phyloP scores from a whole-genome alignment of 1,139 yeast species.

The Meyerozyma athensensis region DNA sequence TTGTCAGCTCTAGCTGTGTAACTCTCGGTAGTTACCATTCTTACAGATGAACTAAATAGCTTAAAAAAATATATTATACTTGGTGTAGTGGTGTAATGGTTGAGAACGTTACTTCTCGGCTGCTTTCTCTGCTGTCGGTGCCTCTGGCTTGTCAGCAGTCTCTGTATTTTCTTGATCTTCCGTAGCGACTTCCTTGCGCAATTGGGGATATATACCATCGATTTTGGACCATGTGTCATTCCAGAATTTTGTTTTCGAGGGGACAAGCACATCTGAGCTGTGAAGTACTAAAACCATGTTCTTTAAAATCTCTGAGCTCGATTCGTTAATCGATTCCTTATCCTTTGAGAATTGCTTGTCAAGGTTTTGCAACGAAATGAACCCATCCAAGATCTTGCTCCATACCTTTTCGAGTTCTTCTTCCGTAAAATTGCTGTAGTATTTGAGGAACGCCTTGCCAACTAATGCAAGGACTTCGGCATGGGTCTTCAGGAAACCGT shows the following conservation, averaged over 20 bases:
- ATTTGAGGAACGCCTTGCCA: slow-evolving; percentile 69
- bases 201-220: slow-evolving; percentile 40
- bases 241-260: slow-evolving; percentile 26
- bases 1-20: slow-evolving; percentile 66
- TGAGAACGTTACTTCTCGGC: slow-evolving; percentile 9
- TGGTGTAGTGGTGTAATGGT: background rate
- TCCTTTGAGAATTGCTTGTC: slow-evolving; percentile 21
- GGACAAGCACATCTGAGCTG: slow-evolving; percentile 20
- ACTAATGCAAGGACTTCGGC: slow-evolving; percentile 61
- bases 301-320: slow-evolving; percentile 59
- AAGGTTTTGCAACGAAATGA: slow-evolving; percentile 23
- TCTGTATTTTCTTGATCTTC: slow-evolving; percentile 6
- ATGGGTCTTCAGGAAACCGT: slow-evolving; percentile 63
- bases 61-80: background rate
- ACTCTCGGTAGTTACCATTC: slow-evolving; percentile 26
- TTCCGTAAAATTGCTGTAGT: slow-evolving; percentile 18
- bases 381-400: slow-evolving; percentile 33
- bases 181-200: slow-evolving; percentile 27
- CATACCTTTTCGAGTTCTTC: slow-evolving; percentile 27
- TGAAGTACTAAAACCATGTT: slow-evolving; percentile 46
- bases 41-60: background rate
- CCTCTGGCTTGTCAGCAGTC: slow-evolving; percentile 7
- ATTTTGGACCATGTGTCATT: slow-evolving; percentile 39
- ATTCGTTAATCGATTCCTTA: slow-evolving; percentile 44
- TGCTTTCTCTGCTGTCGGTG: slow-evolving; percentile 10